Evolutionary conservation across 306 rosid genomes (phyloP).

Genomic region (Hylodesmum podocarpum): DNA sequence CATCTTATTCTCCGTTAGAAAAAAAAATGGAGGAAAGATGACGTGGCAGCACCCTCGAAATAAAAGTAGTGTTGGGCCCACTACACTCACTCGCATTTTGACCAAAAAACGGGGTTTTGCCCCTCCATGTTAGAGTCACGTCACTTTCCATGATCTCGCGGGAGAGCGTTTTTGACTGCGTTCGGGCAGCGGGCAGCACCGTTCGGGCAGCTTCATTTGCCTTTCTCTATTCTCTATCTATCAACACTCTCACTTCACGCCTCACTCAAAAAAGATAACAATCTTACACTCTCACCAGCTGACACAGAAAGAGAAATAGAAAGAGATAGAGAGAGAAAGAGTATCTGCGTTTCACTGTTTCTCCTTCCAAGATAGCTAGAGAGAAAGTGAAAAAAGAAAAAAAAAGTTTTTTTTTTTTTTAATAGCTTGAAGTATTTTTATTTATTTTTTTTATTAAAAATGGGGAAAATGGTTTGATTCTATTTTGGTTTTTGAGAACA

Average conservation of each 20-base stretch:
- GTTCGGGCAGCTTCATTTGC: conserved; percentile 61
- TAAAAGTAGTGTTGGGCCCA: conserved; percentile 39
- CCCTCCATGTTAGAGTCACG: conserved; percentile 55
- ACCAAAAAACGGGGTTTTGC: conserved; percentile 67
- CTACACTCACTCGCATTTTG: conserved; percentile 41
- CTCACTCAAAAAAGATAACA: conserved; percentile 54
- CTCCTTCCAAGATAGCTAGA: conserved; percentile 17
- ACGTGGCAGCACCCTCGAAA: conserved; percentile 33
- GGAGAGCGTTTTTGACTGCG: conserved; percentile 76
- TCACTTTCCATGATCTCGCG: conserved; percentile 86
- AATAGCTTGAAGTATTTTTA: neutral
- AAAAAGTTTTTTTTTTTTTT: neutral
- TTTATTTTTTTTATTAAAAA: too few relatives aligned
- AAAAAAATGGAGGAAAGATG: neutral
- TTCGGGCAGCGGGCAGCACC: conserved; percentile 87
- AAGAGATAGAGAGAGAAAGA: conserved; percentile 18
- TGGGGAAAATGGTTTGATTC: conserved; percentile 42
- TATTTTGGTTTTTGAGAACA: conserved; percentile 10
- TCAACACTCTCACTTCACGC: conserved; percentile 51
- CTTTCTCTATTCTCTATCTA: conserved; percentile 13
- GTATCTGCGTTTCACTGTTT: neutral
- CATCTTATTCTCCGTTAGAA: neutral
- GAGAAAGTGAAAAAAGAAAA: conserved; percentile 28
- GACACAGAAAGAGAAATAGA: conserved; percentile 26
- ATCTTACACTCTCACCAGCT: conserved; percentile 38